Evolutionary conservation across 1,284 basidiomycete genomes (phyloP), one percentile per base, ranked within the genome.

Genomic region (Anthracocystis panici-leucophaei): DNA sequence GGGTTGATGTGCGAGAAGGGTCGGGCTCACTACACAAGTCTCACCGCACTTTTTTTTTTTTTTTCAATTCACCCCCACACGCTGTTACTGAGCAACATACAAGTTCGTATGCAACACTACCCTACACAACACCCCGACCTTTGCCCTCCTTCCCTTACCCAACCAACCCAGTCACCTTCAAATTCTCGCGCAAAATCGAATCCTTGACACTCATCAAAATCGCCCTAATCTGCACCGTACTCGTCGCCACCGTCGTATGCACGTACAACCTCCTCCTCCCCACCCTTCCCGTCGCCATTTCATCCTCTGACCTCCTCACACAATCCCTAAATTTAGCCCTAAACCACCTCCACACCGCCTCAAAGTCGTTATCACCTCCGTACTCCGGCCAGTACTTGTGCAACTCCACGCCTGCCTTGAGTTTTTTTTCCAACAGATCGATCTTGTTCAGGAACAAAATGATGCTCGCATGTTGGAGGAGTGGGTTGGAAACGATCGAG

Each of bases 401-500:
- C 21, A 75, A 21, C 25, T 23, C 18, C 1, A 71, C 55, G 2
- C 73, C 73, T 14, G 31, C 20, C 11, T 33, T 38, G 5, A 79
- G 35, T 57, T 81, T 79, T 14, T 57, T 51, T 29, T 72, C 66
- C 14, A 81, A 50, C 16, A 81, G 25, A 52, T 79, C 77, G 25
- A 81, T 75, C 59, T 81, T 81, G 73, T 81, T 81, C 2, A 81
- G 38, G n/a, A 81, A 78, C 42, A 81, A 42, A 18, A 81, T 71
- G 41, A 81, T 31, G 31, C 57, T 74, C 3, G 75, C 78, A 3
- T 35, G 9, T 4, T 29, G 21, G 2, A 81, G 58, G 14, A 80
- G 44, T 1, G 65, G 72, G 41, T 66, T 74, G 25, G 29, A n/a
- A 2, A 76, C 69, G 23, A 81, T 54, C 45, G 63, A 53, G 31